Evolutionary conservation across 495 filamentous ascomycete species (phyloP).

Genomic region (Schizothecium vesticola): DNA sequence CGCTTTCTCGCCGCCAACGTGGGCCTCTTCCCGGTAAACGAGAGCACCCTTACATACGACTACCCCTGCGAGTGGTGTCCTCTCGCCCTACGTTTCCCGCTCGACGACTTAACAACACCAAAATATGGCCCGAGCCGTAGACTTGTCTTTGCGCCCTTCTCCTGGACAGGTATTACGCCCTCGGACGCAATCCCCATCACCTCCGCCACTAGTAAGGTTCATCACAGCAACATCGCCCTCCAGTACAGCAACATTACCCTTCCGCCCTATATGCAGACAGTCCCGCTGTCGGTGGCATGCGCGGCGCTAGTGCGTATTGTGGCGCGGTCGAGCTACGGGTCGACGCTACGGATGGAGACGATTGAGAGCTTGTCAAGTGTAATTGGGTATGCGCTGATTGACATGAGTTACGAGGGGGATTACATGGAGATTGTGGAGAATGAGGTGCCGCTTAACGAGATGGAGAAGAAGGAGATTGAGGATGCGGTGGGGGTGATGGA

Average conservation of each 20-base stretch:
- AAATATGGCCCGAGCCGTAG: background rate
- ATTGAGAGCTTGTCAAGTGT: background rate
- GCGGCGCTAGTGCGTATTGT: background rate
- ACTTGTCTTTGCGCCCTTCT: background rate
- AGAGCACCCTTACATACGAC: background rate
- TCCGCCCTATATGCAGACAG: background rate
- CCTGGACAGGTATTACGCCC: background rate
- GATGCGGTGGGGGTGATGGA: background rate
- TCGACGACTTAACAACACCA: background rate
- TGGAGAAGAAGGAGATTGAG: constrained; percentile 1
- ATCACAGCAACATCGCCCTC: background rate
- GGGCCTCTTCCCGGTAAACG: background rate
- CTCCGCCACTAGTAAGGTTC: background rate
- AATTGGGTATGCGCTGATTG: background rate
- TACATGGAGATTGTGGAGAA: background rate
- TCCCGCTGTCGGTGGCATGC: background rate
- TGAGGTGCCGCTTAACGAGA: background rate
- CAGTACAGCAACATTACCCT: background rate
- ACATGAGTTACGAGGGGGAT: constrained; percentile 2
- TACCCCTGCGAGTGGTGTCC: background rate
- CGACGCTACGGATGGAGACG: background rate
- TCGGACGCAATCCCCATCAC: background rate
- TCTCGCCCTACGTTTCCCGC: background rate
- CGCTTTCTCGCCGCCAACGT: background rate
- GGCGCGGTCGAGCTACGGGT: background rate